Conservation (phyloP, 2,329 filamentous ascomycete species). For the Colletotrichum horii region DNA sequence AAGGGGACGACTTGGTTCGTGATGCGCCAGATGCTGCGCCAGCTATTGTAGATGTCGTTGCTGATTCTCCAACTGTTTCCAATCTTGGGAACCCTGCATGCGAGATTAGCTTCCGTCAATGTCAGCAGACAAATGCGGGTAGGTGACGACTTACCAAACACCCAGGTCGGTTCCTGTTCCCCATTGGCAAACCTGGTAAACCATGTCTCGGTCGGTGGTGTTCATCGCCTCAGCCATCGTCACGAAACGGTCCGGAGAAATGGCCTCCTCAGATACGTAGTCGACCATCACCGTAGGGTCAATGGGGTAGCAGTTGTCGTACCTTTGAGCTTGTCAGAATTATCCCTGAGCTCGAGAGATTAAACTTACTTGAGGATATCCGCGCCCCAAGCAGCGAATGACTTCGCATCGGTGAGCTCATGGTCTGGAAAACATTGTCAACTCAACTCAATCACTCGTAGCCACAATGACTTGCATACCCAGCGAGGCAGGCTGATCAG, state of each 20-base stretch:
- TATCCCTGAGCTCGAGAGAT: neutral
- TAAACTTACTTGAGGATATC: slow-evolving; percentile 55
- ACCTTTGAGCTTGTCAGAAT: slow-evolving; percentile 27
- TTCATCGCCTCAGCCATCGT: slow-evolving; percentile 51
- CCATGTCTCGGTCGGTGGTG: slow-evolving; percentile 42
- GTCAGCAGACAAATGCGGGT: too few species aligned
- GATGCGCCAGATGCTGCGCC: slow-evolving; percentile 56
- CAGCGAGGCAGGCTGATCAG: slow-evolving; percentile 46
- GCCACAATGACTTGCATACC: slow-evolving; percentile 30
- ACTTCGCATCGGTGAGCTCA: slow-evolving; percentile 44
- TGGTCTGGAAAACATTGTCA: slow-evolving; percentile 31
- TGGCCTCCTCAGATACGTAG: slow-evolving; percentile 40
- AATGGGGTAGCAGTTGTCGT: slow-evolving; percentile 55
- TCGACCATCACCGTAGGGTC: slow-evolving; percentile 47
- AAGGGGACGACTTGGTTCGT: slow-evolving; percentile 56
- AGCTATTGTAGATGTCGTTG: slow-evolving; percentile 58
- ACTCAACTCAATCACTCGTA: neutral
- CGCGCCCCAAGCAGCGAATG: slow-evolving; percentile 48
- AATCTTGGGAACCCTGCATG: slow-evolving; percentile 2
- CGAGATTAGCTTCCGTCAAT: neutral
- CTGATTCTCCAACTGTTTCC: slow-evolving; percentile 57
- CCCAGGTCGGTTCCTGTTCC: slow-evolving; percentile 53
- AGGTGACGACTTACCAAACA: slow-evolving; percentile 37
- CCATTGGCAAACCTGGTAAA: slow-evolving; percentile 60
- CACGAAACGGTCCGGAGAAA: slow-evolving; percentile 45